A percentile compares a stretch with the other conserved stretches of the same genome.
phyloP scores from a whole-genome alignment of 192 early-diverging fungal species.

The Coemansia sp. region DNA sequence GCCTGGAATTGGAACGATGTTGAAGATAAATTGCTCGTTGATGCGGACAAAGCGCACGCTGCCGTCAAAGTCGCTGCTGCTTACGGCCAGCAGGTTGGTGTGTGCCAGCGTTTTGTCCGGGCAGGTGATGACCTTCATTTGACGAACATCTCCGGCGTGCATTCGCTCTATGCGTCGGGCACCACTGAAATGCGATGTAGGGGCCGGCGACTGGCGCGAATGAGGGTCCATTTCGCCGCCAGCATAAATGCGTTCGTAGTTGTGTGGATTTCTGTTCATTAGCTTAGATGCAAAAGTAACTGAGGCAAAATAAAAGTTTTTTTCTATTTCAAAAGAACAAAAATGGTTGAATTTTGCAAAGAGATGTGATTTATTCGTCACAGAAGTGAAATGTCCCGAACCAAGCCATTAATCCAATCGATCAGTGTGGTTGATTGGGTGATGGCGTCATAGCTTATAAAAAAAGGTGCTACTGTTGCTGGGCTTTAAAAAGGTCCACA shows the following conservation, averaged over 20 bases:
- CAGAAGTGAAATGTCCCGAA: no score
- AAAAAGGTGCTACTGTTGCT: no score
- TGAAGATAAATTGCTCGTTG: conserved; percentile 81
- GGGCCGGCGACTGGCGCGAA: conserved; percentile 10
- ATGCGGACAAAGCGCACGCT: conserved; percentile 71
- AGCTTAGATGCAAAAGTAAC: not conserved
- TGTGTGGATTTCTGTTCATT: conserved; percentile 43
- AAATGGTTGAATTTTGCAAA: not conserved
- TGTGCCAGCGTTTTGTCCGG: conserved; percentile 55
- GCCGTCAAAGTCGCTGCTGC: conserved; percentile 70
- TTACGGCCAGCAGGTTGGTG: conserved; percentile 81
- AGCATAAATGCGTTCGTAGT: conserved; percentile 43
- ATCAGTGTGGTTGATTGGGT: no score
- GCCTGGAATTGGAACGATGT: conserved; percentile 51
- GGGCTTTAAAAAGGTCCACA: no score
- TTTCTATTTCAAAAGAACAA: not conserved
- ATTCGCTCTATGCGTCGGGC: conserved; percentile 7
- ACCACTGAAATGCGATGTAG: conserved; percentile 7
- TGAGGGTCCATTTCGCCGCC: conserved; percentile 54
- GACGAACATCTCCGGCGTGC: conserved; percentile 28
- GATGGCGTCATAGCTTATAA: no score
- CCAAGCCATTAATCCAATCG: no score
- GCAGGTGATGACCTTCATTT: conserved; percentile 52
- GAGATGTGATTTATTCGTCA: no score
- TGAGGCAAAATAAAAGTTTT: not conserved